These are phyloP conservation scores for Cyberlindnera veronae DNA, from an alignment of 805 yeast species.

Conservation along the genomic window DNA sequence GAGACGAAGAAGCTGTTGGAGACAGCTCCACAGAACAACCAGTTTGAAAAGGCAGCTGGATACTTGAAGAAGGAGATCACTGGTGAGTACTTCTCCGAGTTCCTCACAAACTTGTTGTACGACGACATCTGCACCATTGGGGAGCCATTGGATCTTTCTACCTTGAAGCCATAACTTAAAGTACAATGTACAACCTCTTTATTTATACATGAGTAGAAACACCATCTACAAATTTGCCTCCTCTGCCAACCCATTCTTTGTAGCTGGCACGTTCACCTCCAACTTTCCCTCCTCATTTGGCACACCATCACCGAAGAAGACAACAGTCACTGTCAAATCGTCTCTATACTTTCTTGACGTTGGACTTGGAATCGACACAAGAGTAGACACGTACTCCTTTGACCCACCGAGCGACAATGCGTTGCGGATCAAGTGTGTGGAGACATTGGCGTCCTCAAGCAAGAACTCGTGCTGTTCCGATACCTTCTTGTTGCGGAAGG, in stretches of 20 bases:
- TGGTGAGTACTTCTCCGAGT: conserved; percentile 70
- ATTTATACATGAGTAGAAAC: not conserved
- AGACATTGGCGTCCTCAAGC: conserved; percentile 80
- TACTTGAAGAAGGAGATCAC: conserved; percentile 69
- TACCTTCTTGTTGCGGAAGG: conserved; percentile 54
- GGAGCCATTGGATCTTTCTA: conserved; percentile 26
- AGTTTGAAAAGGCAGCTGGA: conserved; percentile 63
- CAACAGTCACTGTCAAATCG: conserved; percentile 93
- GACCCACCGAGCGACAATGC: conserved; percentile 89
- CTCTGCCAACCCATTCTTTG: conserved; percentile 47
- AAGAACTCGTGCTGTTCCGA: conserved; percentile 40
- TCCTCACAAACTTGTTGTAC: conserved; percentile 70
- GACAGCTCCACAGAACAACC: conserved; percentile 46
- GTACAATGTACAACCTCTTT: not conserved
- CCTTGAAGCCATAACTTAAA: conserved; percentile 18
- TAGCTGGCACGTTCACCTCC: conserved; percentile 54
- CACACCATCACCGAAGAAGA: conserved; percentile 71
- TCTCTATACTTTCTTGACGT: conserved; percentile 90
- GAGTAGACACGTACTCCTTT: conserved; percentile 81
- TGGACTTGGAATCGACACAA: conserved; percentile 89
- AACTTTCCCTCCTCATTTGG: conserved; percentile 38
- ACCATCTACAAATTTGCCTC: conserved; percentile 10
- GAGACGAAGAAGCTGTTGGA: conserved; percentile 56
- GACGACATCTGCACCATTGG: conserved; percentile 48
- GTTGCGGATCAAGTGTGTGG: conserved; percentile 91